A percentile compares a stretch with the other conserved stretches of the same genome.
Conservation (phyloP, 306 rosid genomes). For the Vicia villosa region DNA sequence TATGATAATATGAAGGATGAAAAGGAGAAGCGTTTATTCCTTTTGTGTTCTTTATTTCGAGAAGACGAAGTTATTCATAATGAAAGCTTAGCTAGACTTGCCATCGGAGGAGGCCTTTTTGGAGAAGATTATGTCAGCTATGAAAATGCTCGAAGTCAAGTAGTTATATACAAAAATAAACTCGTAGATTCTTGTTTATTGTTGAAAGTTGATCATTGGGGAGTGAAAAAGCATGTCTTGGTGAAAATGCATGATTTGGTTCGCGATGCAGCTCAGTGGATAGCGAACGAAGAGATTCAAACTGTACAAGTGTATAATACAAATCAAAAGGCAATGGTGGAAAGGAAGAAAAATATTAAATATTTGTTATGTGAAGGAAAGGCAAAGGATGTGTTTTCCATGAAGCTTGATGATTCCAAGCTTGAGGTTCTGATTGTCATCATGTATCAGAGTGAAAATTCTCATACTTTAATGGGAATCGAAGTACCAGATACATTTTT, state of each 20-base stretch:
- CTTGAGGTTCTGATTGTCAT: not conserved
- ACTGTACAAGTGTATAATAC: too few relatives aligned
- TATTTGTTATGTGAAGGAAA: not conserved
- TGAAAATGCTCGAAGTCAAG: not conserved
- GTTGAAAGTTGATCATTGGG: accelerated
- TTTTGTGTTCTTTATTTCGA: conserved; percentile 30
- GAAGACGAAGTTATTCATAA: conserved; percentile 26
- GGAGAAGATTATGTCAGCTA: not conserved
- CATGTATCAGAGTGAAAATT: accelerated
- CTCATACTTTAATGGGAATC: accelerated
- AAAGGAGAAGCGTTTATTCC: not conserved
- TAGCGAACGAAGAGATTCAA: not conserved
- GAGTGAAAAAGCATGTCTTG: too few relatives aligned
- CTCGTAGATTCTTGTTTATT: conserved; percentile 21
- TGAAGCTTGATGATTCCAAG: not conserved
- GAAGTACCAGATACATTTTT: not conserved
- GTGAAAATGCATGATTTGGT: conserved; percentile 36
- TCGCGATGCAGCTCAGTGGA: not conserved
- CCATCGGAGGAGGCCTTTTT: not conserved
- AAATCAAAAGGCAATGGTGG: not conserved
- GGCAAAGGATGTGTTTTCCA: not conserved
- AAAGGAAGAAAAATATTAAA: not conserved
- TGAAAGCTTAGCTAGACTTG: conserved; percentile 1
- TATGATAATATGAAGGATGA: not conserved
- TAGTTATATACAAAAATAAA: not conserved